Evolutionary conservation across 805 yeast genomes (phyloP), one percentile per base, ranked within the genome.

Genomic region (Scheffersomyces coipomensis): DNA sequence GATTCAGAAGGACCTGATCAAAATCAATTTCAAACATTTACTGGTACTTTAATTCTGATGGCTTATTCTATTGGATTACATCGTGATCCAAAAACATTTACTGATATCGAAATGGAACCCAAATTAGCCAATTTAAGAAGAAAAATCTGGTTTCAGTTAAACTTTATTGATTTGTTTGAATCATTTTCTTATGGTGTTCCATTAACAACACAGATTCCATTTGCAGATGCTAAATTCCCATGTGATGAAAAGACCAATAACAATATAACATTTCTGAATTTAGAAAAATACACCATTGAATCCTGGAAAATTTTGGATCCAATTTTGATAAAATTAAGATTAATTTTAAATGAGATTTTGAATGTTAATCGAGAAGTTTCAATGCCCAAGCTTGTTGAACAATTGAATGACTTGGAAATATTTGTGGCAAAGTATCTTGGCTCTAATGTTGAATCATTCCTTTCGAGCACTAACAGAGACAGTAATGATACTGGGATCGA

Each of bases 111-210:
- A 13, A 39, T 45, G 5, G 56, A 57, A 19, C 61, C 51, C 38
- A 49, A 53, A 15, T 37, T 49, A 12, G 64, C 68, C 16, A 74
- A 77, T 43, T 48, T 79, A 2, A 71, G 78, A 68, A 64, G 87
- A 48, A 80, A 78, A 47, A 66, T 79, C 3, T 82, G 87, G 87
- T 73, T 68, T 50, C 60, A 63, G 19, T 55, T 81, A 32, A 60
- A 76, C 12, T 48, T 71, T 1, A 45, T 66, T 33, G 86, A 81
- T 48, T 44, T 66, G 2, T 57, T 62, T 34, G 75, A 73, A 38
- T 68, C 75, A 15, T 56, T 66, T 40, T 60, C 66, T 5, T 61
- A 71, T 35, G 87, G 87, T 1, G 66, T 64, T 17, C 76, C 79
- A 0, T 51, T 71, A 21, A 44, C 63, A 10, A 66, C 73, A n/a